These are phyloP conservation scores for Fragosphaeria purpurea DNA, from an alignment of 2,329 filamentous ascomycete genomes.

Conservation along the genomic window DNA sequence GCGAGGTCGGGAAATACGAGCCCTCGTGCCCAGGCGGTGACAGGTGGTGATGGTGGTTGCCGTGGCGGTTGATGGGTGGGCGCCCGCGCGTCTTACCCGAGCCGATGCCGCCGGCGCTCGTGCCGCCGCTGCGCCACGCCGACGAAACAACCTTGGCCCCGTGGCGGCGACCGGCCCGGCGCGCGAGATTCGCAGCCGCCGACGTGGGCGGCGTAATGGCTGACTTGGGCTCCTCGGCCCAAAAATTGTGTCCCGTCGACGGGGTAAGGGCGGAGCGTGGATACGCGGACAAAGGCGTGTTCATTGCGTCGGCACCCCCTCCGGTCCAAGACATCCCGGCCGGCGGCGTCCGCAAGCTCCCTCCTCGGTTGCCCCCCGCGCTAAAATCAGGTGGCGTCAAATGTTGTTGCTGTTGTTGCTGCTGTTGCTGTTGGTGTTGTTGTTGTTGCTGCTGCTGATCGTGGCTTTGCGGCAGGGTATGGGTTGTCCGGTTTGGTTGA, in stretches of 20 bases:
- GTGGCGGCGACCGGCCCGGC: constrained; percentile 51
- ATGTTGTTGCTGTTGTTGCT: not conserved
- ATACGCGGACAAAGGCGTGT: constrained; percentile 58
- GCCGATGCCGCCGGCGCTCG: constrained; percentile 47
- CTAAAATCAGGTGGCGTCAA: constrained; percentile 7
- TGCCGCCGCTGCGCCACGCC: constrained; percentile 66
- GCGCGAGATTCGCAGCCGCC: constrained; percentile 16
- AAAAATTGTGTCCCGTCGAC: constrained; percentile 40
- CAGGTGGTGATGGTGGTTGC: constrained; percentile 13
- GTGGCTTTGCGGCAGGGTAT: too few species aligned
- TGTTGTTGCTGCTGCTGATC: not conserved
- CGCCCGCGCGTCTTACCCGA: constrained; percentile 67
- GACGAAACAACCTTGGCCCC: constrained; percentile 81
- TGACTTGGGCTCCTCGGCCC: constrained; percentile 62
- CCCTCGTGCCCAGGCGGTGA: constrained; percentile 30
- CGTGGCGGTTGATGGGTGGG: constrained; percentile 62
- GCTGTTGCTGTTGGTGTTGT: not conserved
- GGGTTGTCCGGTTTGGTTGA: not conserved
- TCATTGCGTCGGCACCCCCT: constrained; percentile 33
- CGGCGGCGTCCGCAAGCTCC: constrained; percentile 19
- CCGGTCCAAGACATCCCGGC: constrained; percentile 32
- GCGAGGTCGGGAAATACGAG: constrained; percentile 56
- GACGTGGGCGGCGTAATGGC: constrained; percentile 53
- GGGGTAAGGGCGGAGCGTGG: constrained; percentile 72
- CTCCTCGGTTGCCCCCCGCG: not conserved